Evolutionary conservation across 2,329 filamentous ascomycete species (phyloP).

Genomic region (Westerdykella sp.): DNA sequence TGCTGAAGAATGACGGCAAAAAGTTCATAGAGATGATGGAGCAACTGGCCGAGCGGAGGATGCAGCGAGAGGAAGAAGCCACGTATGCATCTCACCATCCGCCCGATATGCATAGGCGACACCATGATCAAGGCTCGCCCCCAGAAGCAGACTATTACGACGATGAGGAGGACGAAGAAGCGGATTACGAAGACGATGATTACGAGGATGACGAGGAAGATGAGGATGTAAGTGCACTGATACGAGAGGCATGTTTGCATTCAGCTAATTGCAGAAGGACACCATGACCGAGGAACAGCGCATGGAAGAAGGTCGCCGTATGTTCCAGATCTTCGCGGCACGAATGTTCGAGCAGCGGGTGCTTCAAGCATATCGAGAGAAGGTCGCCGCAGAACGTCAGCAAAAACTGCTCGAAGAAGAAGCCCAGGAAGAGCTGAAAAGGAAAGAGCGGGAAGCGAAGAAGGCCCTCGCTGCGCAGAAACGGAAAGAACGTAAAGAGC

Average conservation of each 20-base stretch:
- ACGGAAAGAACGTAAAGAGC: slow-evolving; percentile 86
- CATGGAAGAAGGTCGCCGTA: slow-evolving; percentile 95
- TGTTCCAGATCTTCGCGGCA: slow-evolving; percentile 99
- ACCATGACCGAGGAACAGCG: slow-evolving; percentile 96
- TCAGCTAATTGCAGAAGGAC: slow-evolving; percentile 54
- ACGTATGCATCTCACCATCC: slow-evolving; percentile 52
- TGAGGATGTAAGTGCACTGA: slow-evolving; percentile 27
- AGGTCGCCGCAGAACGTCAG: slow-evolving; percentile 89
- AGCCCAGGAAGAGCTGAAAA: slow-evolving; percentile 72
- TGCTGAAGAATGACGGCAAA: slow-evolving; percentile 97
- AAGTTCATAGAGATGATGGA: slow-evolving; percentile 99
- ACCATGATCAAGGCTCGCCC: slow-evolving; percentile 59
- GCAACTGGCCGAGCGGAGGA: slow-evolving; percentile 90
- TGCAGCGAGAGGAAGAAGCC: slow-evolving; percentile 93
- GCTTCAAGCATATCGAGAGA: slow-evolving; percentile 93
- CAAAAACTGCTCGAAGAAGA: slow-evolving; percentile 85
- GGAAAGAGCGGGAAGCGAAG: slow-evolving; percentile 78
- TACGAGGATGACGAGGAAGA: slow-evolving; percentile 22
- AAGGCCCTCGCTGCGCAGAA: slow-evolving; percentile 91
- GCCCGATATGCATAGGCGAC: slow-evolving; percentile 46
- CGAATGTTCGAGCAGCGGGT: slow-evolving; percentile 99
- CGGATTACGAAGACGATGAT: slow-evolving; percentile 36
- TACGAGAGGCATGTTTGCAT: neutral
- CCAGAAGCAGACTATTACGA: slow-evolving; percentile 72
- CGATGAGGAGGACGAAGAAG: slow-evolving; percentile 58